Percentiles rank a stretch among this genome's conserved stretches.
Evolutionary conservation across 2,329 filamentous ascomycete species (phyloP).

Genomic region (Hypoxylon sp.): DNA sequence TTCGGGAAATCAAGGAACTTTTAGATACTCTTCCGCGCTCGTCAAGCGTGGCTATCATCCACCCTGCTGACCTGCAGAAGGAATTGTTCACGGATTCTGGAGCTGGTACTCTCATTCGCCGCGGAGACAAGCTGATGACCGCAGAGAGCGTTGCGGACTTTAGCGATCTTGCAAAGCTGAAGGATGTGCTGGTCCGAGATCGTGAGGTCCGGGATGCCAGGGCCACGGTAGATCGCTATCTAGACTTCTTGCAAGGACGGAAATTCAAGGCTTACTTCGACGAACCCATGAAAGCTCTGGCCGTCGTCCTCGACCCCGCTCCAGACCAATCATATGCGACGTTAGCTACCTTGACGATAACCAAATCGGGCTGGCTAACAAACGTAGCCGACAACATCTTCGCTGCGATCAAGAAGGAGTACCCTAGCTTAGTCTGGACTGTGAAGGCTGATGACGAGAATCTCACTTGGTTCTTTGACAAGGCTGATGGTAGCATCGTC

Average conservation of each 20-base stretch:
- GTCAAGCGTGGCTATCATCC: slow-evolving; percentile 97
- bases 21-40: slow-evolving; percentile 89
- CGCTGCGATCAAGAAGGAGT: slow-evolving; percentile 92
- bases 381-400: slow-evolving; percentile 98
- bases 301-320: slow-evolving; percentile 84
- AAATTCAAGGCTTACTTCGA: slow-evolving; percentile 96
- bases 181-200: slow-evolving; percentile 85
- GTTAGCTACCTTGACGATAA: slow-evolving; percentile 91
- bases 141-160: slow-evolving; percentile 81
- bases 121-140: slow-evolving; percentile 89
- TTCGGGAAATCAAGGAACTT: slow-evolving; percentile 96
- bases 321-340: slow-evolving; percentile 80
- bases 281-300: slow-evolving; percentile 92
- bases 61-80: slow-evolving; percentile 95
- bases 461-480: slow-evolving; percentile 97
- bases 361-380: slow-evolving; percentile 93
- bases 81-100: slow-evolving; percentile 97
- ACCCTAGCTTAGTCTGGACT: slow-evolving; percentile 94
- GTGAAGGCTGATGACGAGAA: slow-evolving; percentile 97
- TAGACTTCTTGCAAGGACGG: slow-evolving; percentile 81
- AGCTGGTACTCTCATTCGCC: slow-evolving; percentile 91
- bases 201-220: slow-evolving; percentile 85
- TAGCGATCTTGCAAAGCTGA: slow-evolving; percentile 81
- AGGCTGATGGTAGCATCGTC: slow-evolving; percentile 92
- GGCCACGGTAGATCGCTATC: slow-evolving; percentile 87